Conservation (phyloP, 345 rosid species). For the Eucalyptus coolabah region DNA sequence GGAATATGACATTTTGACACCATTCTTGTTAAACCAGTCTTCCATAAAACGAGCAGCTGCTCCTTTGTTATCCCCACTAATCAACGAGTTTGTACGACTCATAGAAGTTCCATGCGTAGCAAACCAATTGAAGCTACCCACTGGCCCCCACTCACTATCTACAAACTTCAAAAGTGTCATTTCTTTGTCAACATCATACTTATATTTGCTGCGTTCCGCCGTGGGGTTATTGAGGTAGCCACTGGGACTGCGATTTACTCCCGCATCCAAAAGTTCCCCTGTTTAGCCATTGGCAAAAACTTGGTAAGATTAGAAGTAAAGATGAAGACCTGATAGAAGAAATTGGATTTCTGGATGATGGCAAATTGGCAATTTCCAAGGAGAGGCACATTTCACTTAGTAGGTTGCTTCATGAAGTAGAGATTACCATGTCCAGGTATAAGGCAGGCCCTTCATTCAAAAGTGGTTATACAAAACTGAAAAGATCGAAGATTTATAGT, state of each 20-base stretch:
- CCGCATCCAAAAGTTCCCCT: constrained; percentile 92
- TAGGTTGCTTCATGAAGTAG: not conserved
- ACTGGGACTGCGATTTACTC: constrained; percentile 96
- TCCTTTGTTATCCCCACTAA: constrained; percentile 99
- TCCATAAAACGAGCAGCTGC: constrained; percentile 97
- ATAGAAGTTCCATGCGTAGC: constrained; percentile 99
- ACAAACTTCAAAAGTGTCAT: constrained; percentile 97
- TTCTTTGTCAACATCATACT: constrained; percentile 78
- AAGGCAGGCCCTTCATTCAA: not conserved
- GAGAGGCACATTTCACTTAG: not conserved
- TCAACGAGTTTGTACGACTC: constrained; percentile 90
- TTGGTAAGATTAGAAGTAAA: not conserved
- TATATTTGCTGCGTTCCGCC: constrained; percentile 63
- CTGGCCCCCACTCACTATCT: constrained; percentile 83
- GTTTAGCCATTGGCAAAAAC: not conserved
- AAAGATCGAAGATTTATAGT: not conserved
- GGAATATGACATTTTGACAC: constrained; percentile 11
- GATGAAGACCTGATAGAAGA: not conserved
- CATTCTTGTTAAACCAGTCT: constrained; percentile 72
- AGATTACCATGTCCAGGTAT: not conserved
- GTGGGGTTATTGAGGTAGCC: constrained; percentile 88
- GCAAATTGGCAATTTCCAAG: not conserved
- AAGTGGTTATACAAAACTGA: not conserved
- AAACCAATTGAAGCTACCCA: constrained; percentile 98
- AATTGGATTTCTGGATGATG: not conserved